Evolutionary conservation across 1,284 basidiomycete genomes (phyloP).

Genomic region (Apiotrichum brassicae): DNA sequence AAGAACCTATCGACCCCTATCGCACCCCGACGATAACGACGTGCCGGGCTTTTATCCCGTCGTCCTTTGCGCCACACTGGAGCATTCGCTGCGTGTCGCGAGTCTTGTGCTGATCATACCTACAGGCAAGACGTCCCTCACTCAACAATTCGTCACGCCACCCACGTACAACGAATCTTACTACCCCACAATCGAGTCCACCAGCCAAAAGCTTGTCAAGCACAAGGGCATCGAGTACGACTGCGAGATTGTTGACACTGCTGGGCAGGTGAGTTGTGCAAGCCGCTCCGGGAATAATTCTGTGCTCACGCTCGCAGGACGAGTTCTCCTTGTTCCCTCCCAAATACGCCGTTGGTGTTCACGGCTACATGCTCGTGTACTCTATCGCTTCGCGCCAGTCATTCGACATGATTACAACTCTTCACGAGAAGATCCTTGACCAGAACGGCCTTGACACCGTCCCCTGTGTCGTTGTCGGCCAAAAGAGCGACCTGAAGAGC

Average conservation of each 20-base stretch:
- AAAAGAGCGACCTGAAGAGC: constrained; percentile 78
- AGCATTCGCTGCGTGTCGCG: too few species aligned
- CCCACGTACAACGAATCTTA: constrained; percentile 69
- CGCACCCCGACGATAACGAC: too few species aligned
- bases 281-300: too few species aligned
- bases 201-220: constrained; percentile 75
- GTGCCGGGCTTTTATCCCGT: too few species aligned
- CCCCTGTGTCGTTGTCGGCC: constrained; percentile 93
- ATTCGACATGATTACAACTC: constrained; percentile 92
- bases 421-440: constrained; percentile 96
- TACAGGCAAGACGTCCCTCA: constrained; percentile 71
- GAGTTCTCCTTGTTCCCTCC: constrained; percentile 77
- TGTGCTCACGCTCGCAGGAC: constrained; percentile 55
- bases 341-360: constrained; percentile 74
- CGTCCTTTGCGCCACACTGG: too few species aligned
- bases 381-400: constrained; percentile 85
- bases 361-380: constrained; percentile 87
- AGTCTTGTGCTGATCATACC: too few species aligned
- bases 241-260: constrained; percentile 98
- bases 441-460: constrained; percentile 84
- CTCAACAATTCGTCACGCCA: constrained; percentile 63
- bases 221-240: constrained; percentile 81
- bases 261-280: constrained; percentile 59
- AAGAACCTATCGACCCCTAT: too few species aligned
- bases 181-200: constrained; percentile 92